Base-by-base conservation (phyloP, 192 early-diverging fungal genomes). In the Coemansia pectinata region DNA sequence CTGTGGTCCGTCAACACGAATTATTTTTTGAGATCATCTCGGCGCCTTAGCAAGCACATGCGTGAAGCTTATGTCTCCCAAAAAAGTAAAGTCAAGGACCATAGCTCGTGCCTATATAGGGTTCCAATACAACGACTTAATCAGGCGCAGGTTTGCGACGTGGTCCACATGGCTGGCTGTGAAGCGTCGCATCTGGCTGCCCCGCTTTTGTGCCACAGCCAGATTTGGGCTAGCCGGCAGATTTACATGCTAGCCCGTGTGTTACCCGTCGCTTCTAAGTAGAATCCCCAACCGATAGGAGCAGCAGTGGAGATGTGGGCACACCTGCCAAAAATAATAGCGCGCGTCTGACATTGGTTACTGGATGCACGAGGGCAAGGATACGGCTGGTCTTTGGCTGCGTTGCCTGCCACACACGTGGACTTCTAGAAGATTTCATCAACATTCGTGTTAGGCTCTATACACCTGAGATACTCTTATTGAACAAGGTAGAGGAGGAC, bases 241-340 rank as follows among this genome's bases (percentile, higher is more conserved):
- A 58, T 58, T 15, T 58, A 2, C 29, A 33, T 14, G 29, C 29
- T 58, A 33, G 15, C 55, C 14, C 29, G 27, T 33, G 55, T 58
- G 55, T 33, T 58, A 58, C 55, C 55, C 1, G 29, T 33, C 6
- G 29, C 29, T 58, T 57, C 55, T 57, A 14, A 2, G 52, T 29
- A 53, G 52, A 53, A 53, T 14, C 55, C 55, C 55, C 55, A 57
- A 57, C 55, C 15, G 55, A 34, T 57, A 15, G 47, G n/a, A 48
- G 47, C 47, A 48, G 23, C 47, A 48, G 47, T 21, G n/a, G 19
- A 48, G 47, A 48, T 48, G 47, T 48, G 47, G 19, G 19, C 47
- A 48, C 47, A 48, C 47, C 29, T 33, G 27, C 14, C 31, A 57
- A 33, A 57, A 48, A 48, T 19, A 21, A 21, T 9, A n/a, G 47